Conservation (phyloP, 306 rosid genomes). For the Medicago ruthenica region DNA sequence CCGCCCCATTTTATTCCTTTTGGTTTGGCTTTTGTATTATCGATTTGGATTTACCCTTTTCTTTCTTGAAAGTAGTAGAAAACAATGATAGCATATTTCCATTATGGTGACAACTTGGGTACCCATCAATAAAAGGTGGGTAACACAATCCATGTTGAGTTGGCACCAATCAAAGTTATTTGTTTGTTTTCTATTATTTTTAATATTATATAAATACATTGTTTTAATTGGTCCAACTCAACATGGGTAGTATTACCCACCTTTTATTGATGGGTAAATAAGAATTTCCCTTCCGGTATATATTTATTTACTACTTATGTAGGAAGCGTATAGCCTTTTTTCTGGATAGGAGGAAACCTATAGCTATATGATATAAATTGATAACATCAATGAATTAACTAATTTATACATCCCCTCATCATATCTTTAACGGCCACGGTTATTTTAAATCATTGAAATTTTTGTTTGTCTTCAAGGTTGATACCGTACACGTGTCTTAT, state of each 20-base stretch:
- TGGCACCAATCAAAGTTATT: no score
- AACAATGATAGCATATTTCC: conserved; percentile 34
- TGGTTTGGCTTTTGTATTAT: conserved; percentile 43
- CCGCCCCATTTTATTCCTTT: conserved; percentile 58
- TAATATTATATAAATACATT: no score
- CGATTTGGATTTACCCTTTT: conserved; percentile 44
- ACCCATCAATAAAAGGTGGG: no score
- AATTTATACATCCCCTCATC: conserved; percentile 22
- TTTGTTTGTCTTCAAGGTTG: background rate
- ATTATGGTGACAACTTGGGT: no score
- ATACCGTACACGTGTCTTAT: conserved; percentile 43
- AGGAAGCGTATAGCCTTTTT: background rate
- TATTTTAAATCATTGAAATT: conserved; percentile 22
- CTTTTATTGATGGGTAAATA: no score
- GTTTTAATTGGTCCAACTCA: no score
- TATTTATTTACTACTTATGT: background rate
- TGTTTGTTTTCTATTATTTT: no score
- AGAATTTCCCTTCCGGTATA: no score
- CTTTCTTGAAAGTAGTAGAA: conserved; percentile 45
- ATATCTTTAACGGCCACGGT: conserved; percentile 42
- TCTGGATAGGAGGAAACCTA: background rate
- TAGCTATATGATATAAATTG: conserved; percentile 2
- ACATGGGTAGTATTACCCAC: no score
- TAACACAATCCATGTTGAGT: no score
- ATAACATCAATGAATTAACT: conserved; percentile 37